A percentile compares a stretch with the other conserved stretches of the same genome.
These are phyloP conservation scores for Multifurca ochricompacta DNA, from an alignment of 768 basidiomycete species.

Conservation along the genomic window DNA sequence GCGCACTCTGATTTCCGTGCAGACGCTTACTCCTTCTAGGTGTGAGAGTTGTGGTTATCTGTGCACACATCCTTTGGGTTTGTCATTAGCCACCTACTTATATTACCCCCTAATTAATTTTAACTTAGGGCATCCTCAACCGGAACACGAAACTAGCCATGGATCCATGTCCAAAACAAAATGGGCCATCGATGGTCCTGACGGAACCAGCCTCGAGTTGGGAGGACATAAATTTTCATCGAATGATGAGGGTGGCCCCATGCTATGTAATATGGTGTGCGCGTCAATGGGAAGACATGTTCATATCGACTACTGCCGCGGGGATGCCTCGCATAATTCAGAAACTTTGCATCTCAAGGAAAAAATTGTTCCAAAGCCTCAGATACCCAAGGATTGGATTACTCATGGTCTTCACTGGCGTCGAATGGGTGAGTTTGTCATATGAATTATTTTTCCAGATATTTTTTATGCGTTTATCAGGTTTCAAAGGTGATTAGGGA, in stretches of 20 bases:
- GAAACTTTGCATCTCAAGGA: slow-evolving; percentile 41
- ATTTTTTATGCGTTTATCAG: slow-evolving; percentile 25
- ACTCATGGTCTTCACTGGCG: slow-evolving; percentile 51
- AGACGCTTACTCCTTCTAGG: slow-evolving; percentile 26
- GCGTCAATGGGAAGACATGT: slow-evolving; percentile 47
- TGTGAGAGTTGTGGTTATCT: slow-evolving; percentile 52
- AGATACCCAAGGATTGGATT: slow-evolving; percentile 44
- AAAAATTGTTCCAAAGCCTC: slow-evolving; percentile 39
- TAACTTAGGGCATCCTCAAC: slow-evolving; percentile 45
- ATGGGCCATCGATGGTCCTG: slow-evolving; percentile 50
- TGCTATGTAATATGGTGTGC: slow-evolving; percentile 59
- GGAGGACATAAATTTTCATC: slow-evolving; percentile 48
- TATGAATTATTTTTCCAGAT: slow-evolving; percentile 6
- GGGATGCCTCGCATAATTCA: slow-evolving; percentile 36
- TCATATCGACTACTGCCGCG: slow-evolving; percentile 54
- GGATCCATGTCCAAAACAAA: slow-evolving; percentile 54
- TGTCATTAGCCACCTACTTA: not conserved
- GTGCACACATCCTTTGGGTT: slow-evolving; percentile 50
- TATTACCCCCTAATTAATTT: not conserved
- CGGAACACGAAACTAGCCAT: slow-evolving; percentile 55
- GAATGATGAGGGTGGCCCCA: slow-evolving; percentile 50
- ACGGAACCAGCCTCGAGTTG: slow-evolving; percentile 43
- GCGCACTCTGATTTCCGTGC: not conserved
- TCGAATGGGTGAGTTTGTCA: slow-evolving; percentile 38
- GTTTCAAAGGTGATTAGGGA: slow-evolving; percentile 42